phyloP scores from a whole-genome alignment of 2,329 filamentous ascomycete species.

The Fusarium drepaniforme region DNA sequence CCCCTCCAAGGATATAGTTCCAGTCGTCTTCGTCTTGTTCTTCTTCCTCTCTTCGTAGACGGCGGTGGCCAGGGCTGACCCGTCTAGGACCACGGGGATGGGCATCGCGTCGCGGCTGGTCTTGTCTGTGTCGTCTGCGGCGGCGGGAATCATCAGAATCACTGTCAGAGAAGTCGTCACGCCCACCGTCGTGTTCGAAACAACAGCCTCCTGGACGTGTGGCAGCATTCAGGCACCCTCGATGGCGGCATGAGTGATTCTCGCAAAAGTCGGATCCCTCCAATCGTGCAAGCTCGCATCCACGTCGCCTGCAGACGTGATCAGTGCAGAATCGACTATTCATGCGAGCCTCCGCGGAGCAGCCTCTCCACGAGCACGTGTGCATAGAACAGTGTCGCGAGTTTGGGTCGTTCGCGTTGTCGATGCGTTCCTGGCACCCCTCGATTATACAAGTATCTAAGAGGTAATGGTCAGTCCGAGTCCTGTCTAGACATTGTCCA shows the following conservation, averaged over 20 bases:
- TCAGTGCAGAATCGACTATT: conserved; percentile 1
- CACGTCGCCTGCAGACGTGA: conserved; percentile 7
- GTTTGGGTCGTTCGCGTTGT: background rate
- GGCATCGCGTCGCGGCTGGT: background rate
- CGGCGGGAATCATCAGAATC: background rate
- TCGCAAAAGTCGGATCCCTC: background rate
- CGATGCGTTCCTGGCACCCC: background rate
- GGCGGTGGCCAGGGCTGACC: background rate
- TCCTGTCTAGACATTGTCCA: background rate
- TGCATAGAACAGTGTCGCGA: conserved; percentile 24
- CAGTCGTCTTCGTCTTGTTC: background rate
- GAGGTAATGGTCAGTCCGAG: background rate
- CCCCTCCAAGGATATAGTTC: background rate
- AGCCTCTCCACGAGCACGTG: conserved; percentile 13
- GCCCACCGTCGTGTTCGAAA: background rate
- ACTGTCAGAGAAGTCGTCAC: background rate
- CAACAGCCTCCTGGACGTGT: conserved; percentile 19
- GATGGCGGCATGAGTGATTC: conserved; percentile 13
- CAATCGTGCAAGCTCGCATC: background rate
- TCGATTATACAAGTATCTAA: conserved; percentile 26
- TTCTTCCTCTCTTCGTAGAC: background rate
- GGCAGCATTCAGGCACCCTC: background rate
- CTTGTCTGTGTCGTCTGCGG: conserved; percentile 3
- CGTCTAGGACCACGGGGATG: background rate
- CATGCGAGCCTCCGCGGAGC: background rate